These are phyloP conservation scores for Pseudocercospora fijiensis DNA, from an alignment of 2,329 filamentous ascomycete genomes.

Conservation along the genomic window DNA sequence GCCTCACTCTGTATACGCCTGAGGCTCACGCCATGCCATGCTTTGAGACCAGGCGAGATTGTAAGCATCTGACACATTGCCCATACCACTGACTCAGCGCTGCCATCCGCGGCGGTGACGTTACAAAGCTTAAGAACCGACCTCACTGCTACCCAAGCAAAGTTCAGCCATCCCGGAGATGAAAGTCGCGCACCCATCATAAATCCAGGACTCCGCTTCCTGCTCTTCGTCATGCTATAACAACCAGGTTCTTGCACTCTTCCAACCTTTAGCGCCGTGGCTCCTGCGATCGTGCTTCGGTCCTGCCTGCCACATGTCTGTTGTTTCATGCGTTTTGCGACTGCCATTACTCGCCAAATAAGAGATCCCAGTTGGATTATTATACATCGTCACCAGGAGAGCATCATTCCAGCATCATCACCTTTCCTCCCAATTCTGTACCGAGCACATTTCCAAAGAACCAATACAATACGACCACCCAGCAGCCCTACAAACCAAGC, in stretches of 20 bases:
- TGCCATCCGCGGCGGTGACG: conserved; percentile 4
- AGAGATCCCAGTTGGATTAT: conserved; percentile 1
- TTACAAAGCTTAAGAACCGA: conserved; percentile 1
- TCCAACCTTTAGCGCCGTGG: background rate
- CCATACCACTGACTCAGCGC: background rate
- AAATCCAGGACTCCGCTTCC: background rate
- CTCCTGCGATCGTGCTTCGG: background rate
- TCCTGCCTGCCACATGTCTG: conserved; percentile 5
- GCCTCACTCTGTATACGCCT: background rate
- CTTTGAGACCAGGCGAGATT: conserved; percentile 4
- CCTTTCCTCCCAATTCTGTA: background rate
- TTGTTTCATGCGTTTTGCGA: conserved; percentile 3
- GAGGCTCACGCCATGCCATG: background rate
- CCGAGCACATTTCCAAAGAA: background rate
- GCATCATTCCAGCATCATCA: conserved; percentile 6
- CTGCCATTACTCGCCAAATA: conserved; percentile 7
- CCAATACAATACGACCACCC: background rate
- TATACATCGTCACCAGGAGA: background rate
- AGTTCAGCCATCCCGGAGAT: conserved; percentile 10
- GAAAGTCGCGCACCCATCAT: background rate
- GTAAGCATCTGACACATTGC: background rate
- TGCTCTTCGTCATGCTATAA: conserved; percentile 1
- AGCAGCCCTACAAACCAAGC: background rate
- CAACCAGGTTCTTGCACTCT: conserved; percentile 1
- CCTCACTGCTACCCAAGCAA: background rate